Conservation (phyloP, 177 flowering plant genomes). For the Vitis hybrid region DNA sequence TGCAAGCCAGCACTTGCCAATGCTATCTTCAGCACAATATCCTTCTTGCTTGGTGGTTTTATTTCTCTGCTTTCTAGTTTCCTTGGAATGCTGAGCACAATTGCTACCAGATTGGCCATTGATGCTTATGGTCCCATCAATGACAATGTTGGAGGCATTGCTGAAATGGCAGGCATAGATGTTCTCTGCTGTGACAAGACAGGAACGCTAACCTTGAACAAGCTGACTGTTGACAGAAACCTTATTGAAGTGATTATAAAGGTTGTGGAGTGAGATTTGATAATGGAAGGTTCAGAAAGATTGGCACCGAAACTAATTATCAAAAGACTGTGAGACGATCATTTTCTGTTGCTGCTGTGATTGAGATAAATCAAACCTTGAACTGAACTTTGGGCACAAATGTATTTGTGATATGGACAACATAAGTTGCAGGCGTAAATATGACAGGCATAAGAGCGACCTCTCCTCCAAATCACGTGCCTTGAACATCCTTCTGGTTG, state of each 20-base stretch:
- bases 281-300: constrained; percentile 49
- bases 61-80: constrained; percentile 81
- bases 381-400: constrained; percentile 61
- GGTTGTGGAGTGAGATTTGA: constrained; percentile 90
- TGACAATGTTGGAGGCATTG: too few relatives aligned
- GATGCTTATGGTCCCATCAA: too few relatives aligned
- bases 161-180: too few relatives aligned
- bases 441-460: too few relatives aligned
- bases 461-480: too few relatives aligned
- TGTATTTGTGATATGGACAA: constrained; percentile 70
- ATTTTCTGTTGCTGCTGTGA: constrained; percentile 70
- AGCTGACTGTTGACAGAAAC: too few relatives aligned
- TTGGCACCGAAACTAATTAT: constrained; percentile 45
- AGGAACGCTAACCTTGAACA: too few relatives aligned
- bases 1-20: too few relatives aligned
- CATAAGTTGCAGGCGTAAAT: not conserved
- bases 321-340: constrained; percentile 36
- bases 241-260: not conserved
- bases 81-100: constrained; percentile 44
- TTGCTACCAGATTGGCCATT: too few relatives aligned
- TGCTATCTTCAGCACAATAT: constrained; percentile 21
- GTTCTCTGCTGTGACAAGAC: too few relatives aligned
- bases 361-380: constrained; percentile 69
- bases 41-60: constrained; percentile 79
- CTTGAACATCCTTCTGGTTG: too few relatives aligned